Conservation (phyloP, 2,329 filamentous ascomycete genomes). For the Penicillium sp. region DNA sequence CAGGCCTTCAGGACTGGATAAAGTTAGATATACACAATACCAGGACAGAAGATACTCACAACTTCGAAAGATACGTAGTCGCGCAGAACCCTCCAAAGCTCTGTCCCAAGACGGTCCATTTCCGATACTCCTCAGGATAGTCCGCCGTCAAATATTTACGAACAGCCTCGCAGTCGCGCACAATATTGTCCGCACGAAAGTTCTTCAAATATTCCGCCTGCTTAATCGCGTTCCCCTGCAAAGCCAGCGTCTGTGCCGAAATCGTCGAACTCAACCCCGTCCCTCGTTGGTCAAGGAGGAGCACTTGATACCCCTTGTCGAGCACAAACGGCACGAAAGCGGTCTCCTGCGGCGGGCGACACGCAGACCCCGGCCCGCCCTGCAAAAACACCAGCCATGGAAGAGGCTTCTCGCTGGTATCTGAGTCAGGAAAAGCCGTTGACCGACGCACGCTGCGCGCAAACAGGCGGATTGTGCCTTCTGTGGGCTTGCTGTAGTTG, state of each 20-base stretch:
- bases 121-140: slow-evolving; percentile 64
- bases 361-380: slow-evolving; percentile 80
- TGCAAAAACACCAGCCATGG: slow-evolving; percentile 71
- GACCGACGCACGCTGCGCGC: slow-evolving; percentile 67
- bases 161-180: slow-evolving; percentile 83
- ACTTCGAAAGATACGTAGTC: slow-evolving; percentile 78
- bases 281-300: slow-evolving; percentile 87
- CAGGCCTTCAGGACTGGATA: slow-evolving; percentile 62
- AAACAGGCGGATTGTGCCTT: slow-evolving; percentile 68
- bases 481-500: slow-evolving; percentile 63
- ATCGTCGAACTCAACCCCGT: slow-evolving; percentile 82
- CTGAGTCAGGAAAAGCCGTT: slow-evolving; percentile 43
- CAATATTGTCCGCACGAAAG: slow-evolving; percentile 87
- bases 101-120: slow-evolving; percentile 86
- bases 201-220: slow-evolving; percentile 78
- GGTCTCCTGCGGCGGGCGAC: slow-evolving; percentile 68
- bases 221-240: slow-evolving; percentile 58
- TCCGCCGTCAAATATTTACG: slow-evolving; percentile 68
- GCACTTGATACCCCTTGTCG: slow-evolving; percentile 75
- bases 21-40: background rate
- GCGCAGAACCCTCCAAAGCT: slow-evolving; percentile 87
- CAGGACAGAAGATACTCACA: no score
- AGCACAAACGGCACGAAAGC: slow-evolving; percentile 68
- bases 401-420: slow-evolving; percentile 47
- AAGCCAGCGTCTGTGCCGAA: slow-evolving; percentile 65